phyloP scores from a whole-genome alignment of 78 protist species.

The Anaeramoeba ignava region DNA sequence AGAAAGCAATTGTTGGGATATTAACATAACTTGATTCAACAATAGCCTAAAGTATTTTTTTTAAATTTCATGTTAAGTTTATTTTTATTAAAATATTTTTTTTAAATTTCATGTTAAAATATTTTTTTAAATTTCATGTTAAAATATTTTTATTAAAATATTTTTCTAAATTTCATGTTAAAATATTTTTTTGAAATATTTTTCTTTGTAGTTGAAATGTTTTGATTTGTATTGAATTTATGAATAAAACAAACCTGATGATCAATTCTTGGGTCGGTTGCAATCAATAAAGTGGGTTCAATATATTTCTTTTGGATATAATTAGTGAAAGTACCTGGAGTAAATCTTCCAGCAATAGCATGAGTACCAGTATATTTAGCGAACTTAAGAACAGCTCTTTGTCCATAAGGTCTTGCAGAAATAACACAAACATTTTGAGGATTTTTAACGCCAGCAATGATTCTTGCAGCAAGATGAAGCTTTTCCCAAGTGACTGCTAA shows the following conservation, averaged over 20 bases:
- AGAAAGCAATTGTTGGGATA: slow-evolving; percentile 96
- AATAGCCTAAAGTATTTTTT: slow-evolving; percentile 58
- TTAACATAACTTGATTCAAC: slow-evolving; percentile 88
- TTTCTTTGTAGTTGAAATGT: too few species aligned
- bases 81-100: too few species aligned
- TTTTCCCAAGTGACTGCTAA: slow-evolving; percentile 97
- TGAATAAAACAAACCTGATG: slow-evolving; percentile 62
- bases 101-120: too few species aligned
- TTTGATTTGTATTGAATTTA: too few species aligned
- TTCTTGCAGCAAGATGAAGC: slow-evolving; percentile 95
- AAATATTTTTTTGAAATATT: too few species aligned
- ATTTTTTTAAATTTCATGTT: too few species aligned
- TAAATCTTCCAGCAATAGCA: slow-evolving; percentile 91
- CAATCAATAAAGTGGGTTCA: slow-evolving; percentile 96
- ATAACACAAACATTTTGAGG: slow-evolving; percentile 77
- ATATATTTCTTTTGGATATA: slow-evolving; percentile 84
- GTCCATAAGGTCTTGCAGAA: slow-evolving; percentile 83
- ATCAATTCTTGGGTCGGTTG: slow-evolving; percentile 92
- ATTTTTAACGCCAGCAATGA: slow-evolving; percentile 95
- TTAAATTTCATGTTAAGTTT: too few species aligned
- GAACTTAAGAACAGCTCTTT: slow-evolving; percentile 97
- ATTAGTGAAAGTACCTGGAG: slow-evolving; percentile 99
- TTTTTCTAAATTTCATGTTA: too few species aligned
- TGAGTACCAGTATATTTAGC: slow-evolving; percentile 71
- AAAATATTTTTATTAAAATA: too few species aligned